Conservation (phyloP, 306 rosid species). For the Pachyrhizus erosus region DNA sequence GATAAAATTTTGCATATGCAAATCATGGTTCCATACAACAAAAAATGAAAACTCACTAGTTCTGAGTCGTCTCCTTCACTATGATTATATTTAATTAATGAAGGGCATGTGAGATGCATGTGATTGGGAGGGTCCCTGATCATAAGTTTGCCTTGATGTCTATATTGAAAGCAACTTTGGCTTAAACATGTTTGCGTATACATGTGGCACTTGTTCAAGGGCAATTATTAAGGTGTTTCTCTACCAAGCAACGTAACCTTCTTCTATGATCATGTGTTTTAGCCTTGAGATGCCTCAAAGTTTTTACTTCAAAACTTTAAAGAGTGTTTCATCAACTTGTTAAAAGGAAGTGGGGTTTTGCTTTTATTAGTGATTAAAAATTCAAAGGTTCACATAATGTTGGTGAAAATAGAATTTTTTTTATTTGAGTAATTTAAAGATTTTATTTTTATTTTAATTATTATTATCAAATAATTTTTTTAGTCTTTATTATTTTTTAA, state of each 20-base stretch:
- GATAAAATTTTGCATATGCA: neutral
- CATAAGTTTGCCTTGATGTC: constrained; percentile 38
- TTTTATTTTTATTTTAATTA: no score
- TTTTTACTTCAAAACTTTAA: neutral
- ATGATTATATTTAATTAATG: constrained; percentile 44
- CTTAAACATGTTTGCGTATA: constrained; percentile 28
- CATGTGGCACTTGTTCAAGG: constrained; percentile 39
- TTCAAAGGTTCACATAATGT: no score
- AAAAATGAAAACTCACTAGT: constrained; percentile 1
- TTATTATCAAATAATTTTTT: no score
- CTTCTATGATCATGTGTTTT: neutral
- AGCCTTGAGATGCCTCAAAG: neutral
- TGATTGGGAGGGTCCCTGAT: constrained; percentile 44
- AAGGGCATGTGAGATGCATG: constrained; percentile 51
- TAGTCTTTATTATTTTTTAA: no score
- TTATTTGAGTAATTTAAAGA: no score
- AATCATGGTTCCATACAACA: neutral
- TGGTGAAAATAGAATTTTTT: no score
- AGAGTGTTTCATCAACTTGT: neutral
- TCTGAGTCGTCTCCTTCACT: constrained; percentile 13
- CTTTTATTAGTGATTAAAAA: constrained; percentile 41
- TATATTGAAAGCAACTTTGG: constrained; percentile 38
- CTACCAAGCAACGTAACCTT: constrained; percentile 28
- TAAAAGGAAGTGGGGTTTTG: constrained; percentile 41
- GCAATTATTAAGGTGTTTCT: constrained; percentile 31